phyloP scores from a whole-genome alignment of 805 yeast species.

The Saccharomycopsis schoenii region DNA sequence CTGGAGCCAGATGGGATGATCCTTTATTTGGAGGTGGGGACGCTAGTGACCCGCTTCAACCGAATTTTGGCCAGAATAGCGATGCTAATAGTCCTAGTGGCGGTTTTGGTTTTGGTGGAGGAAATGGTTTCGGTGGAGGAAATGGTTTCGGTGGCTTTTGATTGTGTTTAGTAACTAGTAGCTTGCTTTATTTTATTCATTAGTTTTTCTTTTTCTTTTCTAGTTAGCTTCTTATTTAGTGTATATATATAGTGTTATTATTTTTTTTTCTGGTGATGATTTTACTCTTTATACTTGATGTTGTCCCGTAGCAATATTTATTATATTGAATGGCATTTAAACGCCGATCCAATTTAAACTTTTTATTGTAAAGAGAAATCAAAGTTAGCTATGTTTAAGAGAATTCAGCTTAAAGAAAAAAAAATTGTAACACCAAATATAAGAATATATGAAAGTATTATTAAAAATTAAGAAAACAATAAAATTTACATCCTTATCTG shows the following conservation, averaged over 20 bases:
- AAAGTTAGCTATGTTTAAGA: too few relatives aligned
- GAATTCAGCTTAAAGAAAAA: too few relatives aligned
- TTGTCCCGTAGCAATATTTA: neutral
- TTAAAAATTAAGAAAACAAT: too few relatives aligned
- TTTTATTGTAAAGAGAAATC: too few relatives aligned
- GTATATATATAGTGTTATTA: neutral
- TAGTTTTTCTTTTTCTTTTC: neutral
- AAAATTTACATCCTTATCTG: too few relatives aligned
- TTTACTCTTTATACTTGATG: neutral
- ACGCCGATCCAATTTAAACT: neutral
- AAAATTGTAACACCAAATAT: too few relatives aligned
- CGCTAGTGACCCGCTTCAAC: slow-evolving; percentile 4
- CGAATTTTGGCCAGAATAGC: slow-evolving; percentile 7
- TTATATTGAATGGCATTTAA: neutral
- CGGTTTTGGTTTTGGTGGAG: slow-evolving; percentile 15
- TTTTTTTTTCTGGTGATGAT: neutral
- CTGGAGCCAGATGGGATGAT: slow-evolving; percentile 33
- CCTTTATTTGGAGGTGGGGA: slow-evolving; percentile 19
- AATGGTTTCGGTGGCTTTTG: slow-evolving; percentile 17
- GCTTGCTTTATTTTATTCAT: too few relatives aligned
- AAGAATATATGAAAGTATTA: too few relatives aligned
- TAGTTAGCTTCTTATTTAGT: neutral
- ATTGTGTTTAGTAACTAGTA: too few relatives aligned
- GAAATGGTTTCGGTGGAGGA: slow-evolving; percentile 19
- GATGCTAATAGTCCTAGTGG: neutral